These are phyloP conservation scores for Bipolaris cookei DNA, from an alignment of 2,329 filamentous ascomycete genomes.

Conservation along the genomic window DNA sequence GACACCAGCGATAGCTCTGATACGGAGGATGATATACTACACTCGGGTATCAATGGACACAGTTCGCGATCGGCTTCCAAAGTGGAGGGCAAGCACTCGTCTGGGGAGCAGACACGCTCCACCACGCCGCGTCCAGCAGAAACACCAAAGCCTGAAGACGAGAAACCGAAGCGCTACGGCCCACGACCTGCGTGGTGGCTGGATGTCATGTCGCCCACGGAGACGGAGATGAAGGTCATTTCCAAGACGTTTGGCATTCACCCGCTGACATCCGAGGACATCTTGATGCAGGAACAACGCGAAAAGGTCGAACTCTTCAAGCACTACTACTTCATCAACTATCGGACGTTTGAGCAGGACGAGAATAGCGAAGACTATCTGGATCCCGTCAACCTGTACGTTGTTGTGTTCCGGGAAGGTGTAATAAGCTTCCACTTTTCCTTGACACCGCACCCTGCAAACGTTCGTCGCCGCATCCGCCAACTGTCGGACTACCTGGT, in stretches of 20 bases:
- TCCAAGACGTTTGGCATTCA: conserved; percentile 95
- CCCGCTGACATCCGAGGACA: conserved; percentile 92
- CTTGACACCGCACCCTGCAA: conserved; percentile 94
- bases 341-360: conserved; percentile 96
- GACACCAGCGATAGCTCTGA: conserved; percentile 71
- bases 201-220: conserved; percentile 87
- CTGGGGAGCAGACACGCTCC: conserved; percentile 53
- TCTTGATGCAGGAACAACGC: conserved; percentile 94
- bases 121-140: conserved; percentile 60
- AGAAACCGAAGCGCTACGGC: conserved; percentile 60
- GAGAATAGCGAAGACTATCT: conserved; percentile 86
- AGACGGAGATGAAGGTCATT: conserved; percentile 93
- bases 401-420: conserved; percentile 94
- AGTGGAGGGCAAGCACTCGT: conserved; percentile 39
- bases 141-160: conserved; percentile 33
- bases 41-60: conserved; percentile 33
- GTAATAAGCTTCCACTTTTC: conserved; percentile 97
- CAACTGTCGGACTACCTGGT: conserved; percentile 94
- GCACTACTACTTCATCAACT: conserved; percentile 98
- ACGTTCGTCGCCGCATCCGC: conserved; percentile 89
- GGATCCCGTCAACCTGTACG: conserved; percentile 96
- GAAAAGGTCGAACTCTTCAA: conserved; percentile 98
- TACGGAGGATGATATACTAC: conserved; percentile 52
- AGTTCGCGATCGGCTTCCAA: conserved; percentile 31
- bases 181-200: conserved; percentile 96